Evolutionary conservation across 345 rosid species (phyloP), one percentile per base, ranked within the genome.

Genomic region (Gossypium thurberi): DNA sequence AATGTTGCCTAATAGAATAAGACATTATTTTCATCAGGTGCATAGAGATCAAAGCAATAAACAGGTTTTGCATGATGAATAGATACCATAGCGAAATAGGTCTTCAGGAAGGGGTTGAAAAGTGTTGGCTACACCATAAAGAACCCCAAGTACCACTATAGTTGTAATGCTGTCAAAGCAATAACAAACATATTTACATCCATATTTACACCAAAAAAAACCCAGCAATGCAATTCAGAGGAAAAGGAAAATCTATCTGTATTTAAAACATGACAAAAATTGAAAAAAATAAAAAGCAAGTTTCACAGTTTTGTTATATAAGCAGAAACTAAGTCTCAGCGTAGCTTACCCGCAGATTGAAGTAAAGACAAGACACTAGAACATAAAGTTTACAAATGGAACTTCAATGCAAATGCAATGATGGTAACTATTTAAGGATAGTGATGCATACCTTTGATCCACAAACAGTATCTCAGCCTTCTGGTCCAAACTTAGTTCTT

Each of bases 41-140:
- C 21, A 67, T 33, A 33, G 15, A 11, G 2, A 80, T 75, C 48
- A 21, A 26, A 65, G 46, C 21, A 71, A 71, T 6, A 9, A 33
- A 64, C 8, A 63, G 21, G 55, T n/a, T 26, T 3, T 0, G 26
- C 7, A 51, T 15, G 12, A 3, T 20, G 6, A 3, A 4, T 23
- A 4, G 76, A 55, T 89, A 95, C 97, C 98, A 78, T 89, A 92
- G 77, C 89, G 87, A 70, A 86, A 89, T 72, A 95, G 70, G 66
- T 95, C 97, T 69, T 84, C 81, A 76, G 98, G 92, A 84, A 90
- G 90, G 7, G 98, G 99, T 43, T 84, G 87, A 51, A 88, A 92
- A 65, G 90, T 81, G 72, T 83, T 87, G 28, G 89, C 82, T 23
- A 90, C 83, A 15, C 85, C 81, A 78, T 74, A 94, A 66, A 94